Evolutionary conservation across 2,329 filamentous ascomycete species (phyloP).

Genomic region (Talaromyces rugulosus): DNA sequence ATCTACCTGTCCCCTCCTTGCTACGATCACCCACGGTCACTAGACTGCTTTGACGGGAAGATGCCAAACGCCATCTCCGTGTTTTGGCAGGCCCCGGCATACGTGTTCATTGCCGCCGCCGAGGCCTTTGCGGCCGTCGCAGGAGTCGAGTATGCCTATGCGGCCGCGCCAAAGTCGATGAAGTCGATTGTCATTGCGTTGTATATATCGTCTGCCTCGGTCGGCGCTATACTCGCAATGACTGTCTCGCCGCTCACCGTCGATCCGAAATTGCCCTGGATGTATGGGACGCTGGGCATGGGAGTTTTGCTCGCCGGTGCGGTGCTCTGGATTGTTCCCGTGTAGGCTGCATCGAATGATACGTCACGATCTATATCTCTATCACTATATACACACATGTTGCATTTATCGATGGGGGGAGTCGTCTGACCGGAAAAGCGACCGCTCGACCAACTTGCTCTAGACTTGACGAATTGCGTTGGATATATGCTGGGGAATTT

Average conservation of each 20-base stretch:
- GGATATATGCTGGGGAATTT: too few species aligned
- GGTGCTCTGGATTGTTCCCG: constrained; percentile 5
- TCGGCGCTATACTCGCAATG: not conserved
- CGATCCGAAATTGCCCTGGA: constrained; percentile 2
- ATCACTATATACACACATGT: not conserved
- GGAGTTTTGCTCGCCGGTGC: not conserved
- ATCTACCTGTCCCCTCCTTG: constrained; percentile 61
- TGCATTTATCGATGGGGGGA: not conserved
- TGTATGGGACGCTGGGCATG: not conserved
- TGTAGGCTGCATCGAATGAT: not conserved
- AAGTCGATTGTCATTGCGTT: constrained; percentile 3
- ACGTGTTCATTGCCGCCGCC: constrained; percentile 52
- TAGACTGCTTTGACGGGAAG: constrained; percentile 28
- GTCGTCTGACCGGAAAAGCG: too few species aligned
- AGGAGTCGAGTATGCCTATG: constrained; percentile 71
- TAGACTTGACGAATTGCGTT: too few species aligned
- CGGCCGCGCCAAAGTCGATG: constrained; percentile 76
- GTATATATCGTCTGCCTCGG: not conserved
- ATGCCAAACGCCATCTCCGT: constrained; percentile 54
- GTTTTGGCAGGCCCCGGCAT: constrained; percentile 48
- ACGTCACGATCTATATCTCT: too few species aligned
- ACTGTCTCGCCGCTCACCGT: not conserved
- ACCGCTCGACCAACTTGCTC: too few species aligned
- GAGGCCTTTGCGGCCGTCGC: constrained; percentile 57
- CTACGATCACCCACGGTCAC: constrained; percentile 49